A percentile compares a stretch with the other conserved stretches of the same genome.
These are phyloP conservation scores for Magnolia changhungtana DNA, from an alignment of 164 flowering plant genomes.

Conservation along the genomic window DNA sequence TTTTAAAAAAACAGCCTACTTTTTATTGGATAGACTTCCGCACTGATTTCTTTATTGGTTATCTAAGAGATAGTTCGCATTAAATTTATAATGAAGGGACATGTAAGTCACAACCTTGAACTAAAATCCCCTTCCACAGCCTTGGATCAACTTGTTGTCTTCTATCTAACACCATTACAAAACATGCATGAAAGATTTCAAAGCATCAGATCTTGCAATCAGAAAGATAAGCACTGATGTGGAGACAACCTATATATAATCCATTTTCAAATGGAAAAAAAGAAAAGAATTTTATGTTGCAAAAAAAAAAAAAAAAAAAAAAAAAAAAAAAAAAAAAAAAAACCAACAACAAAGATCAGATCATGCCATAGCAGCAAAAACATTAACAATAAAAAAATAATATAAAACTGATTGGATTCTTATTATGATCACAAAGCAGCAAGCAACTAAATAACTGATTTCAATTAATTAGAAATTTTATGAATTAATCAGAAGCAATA, in stretches of 20 bases:
- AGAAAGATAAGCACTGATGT: too few relatives aligned
- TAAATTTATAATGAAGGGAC: too few relatives aligned
- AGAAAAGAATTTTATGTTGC: not conserved
- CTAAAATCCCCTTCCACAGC: not conserved
- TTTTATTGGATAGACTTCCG: too few relatives aligned
- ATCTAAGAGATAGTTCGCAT: too few relatives aligned
- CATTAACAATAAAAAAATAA: not conserved
- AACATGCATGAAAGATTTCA: not conserved
- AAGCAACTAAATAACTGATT: too few relatives aligned
- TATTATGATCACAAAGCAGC: not conserved
- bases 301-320: not conserved
- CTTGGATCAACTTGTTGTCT: not conserved
- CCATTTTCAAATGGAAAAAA: too few relatives aligned
- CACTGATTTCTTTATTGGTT: too few relatives aligned
- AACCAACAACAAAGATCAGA: not conserved
- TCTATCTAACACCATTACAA: not conserved
- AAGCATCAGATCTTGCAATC: not conserved
- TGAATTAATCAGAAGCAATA: not conserved
- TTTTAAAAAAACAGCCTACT: too few relatives aligned
- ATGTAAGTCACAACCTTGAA: too few relatives aligned
- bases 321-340: not conserved
- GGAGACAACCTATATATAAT: too few relatives aligned
- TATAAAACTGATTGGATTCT: not conserved
- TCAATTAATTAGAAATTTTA: not conserved
- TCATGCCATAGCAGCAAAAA: not conserved